Percentiles rank a stretch among this genome's conserved stretches.
Conservation (phyloP, 2,329 filamentous ascomycete species). For the Chaetomiaceae sp. region DNA sequence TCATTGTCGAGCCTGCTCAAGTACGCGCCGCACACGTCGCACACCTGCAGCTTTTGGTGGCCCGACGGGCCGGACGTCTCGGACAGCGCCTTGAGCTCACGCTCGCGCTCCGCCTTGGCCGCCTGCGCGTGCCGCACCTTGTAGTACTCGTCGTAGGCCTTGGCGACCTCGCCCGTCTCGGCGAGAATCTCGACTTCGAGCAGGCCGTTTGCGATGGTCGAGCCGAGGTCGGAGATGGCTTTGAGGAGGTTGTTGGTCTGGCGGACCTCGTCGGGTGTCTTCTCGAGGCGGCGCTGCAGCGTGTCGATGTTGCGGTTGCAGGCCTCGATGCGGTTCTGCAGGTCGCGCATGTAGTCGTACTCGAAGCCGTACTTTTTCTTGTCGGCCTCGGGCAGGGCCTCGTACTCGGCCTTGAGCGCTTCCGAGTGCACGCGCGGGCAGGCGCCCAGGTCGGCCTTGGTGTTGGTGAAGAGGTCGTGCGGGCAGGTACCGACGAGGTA, state of each 20-base stretch:
- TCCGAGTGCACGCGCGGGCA: constrained; percentile 89
- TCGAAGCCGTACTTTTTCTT: constrained; percentile 83
- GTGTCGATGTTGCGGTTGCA: constrained; percentile 92
- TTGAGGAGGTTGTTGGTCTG: constrained; percentile 90
- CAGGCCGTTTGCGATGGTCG: constrained; percentile 75
- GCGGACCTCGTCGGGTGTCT: constrained; percentile 94
- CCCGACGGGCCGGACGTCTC: constrained; percentile 91
- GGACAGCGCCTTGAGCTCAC: constrained; percentile 82
- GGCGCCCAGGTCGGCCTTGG: constrained; percentile 90
- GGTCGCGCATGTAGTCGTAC: constrained; percentile 92
- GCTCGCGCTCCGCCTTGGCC: constrained; percentile 77
- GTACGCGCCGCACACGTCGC: constrained; percentile 96
- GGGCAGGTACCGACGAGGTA: constrained; percentile 92
- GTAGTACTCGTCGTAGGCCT: constrained; percentile 83
- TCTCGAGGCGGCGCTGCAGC: constrained; percentile 86
- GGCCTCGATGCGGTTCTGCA: constrained; percentile 94
- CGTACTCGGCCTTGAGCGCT: constrained; percentile 83
- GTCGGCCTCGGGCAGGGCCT: constrained; percentile 64
- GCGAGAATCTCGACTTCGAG: constrained; percentile 82
- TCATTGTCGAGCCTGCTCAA: constrained; percentile 91
- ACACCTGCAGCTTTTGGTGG: constrained; percentile 97
- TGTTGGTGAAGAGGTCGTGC: constrained; percentile 99
- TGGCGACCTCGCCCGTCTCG: constrained; percentile 73
- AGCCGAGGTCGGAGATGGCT: constrained; percentile 73
- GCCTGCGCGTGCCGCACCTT: constrained; percentile 76